These are phyloP conservation scores for Wallacemonas sp. DNA, from an alignment of 208 protist species.

Conservation along the genomic window DNA sequence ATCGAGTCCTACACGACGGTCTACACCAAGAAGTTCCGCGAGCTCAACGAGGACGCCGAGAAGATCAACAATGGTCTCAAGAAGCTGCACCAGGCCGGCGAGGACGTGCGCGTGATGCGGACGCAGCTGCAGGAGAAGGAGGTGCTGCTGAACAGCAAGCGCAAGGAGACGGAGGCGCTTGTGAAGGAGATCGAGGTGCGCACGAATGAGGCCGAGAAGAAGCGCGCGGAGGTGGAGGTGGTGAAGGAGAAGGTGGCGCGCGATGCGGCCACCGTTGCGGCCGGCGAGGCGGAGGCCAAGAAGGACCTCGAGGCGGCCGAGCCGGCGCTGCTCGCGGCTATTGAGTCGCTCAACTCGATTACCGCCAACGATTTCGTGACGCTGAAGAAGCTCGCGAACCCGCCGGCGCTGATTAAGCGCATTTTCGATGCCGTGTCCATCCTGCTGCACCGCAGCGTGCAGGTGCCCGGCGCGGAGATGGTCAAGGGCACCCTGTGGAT, in stretches of 20 bases:
- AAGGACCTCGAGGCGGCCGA: conserved; percentile 93
- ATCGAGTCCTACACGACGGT: conserved; percentile 93
- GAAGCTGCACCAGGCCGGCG: conserved; percentile 94
- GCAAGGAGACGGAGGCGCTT: conserved; percentile 92
- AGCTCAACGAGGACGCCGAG: conserved; percentile 90
- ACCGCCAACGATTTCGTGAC: conserved; percentile 93
- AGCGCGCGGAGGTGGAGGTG: conserved; percentile 93
- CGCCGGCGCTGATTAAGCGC: conserved; percentile 96
- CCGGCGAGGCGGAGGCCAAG: conserved; percentile 95
- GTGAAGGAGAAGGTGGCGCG: conserved; percentile 91
- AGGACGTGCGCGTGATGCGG: conserved; percentile 95
- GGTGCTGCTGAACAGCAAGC: conserved; percentile 89
- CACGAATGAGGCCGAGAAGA: conserved; percentile 95
- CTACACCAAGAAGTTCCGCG: conserved; percentile 92
- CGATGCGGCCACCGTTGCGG: conserved; percentile 88
- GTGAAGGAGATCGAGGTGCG: conserved; percentile 94
- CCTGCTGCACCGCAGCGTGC: conserved; percentile 80
- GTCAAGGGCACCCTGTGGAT: conserved; percentile 90
- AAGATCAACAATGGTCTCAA: conserved; percentile 95
- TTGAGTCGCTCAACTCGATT: conserved; percentile 95
- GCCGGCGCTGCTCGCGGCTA: conserved; percentile 93
- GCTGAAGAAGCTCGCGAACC: conserved; percentile 95
- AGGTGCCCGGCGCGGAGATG: conserved; percentile 71
- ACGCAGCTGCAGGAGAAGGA: conserved; percentile 96
- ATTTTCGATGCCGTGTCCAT: conserved; percentile 98